Evolutionary conservation across 768 basidiomycete genomes (phyloP), one percentile per base, ranked within the genome.

Genomic region (Pleurotus platypus): DNA sequence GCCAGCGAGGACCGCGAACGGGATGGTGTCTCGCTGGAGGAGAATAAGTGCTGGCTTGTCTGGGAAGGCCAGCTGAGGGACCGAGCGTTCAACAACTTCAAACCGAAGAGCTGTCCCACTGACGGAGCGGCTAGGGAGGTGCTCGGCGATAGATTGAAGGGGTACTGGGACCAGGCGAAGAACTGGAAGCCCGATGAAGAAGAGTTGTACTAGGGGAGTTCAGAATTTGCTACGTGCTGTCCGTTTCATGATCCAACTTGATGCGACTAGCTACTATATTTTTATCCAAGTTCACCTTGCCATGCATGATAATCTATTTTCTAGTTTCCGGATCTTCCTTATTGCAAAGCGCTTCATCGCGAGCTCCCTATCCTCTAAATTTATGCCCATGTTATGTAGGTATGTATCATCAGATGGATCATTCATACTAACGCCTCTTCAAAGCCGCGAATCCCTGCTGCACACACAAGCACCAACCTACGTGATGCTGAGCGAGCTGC

Each of bases 101-200:
- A 85, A 67, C 87, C 89, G 35, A 87, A 83, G 75, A 85, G 79
- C 55, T 92, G 90, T 63, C 90, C 90, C 27, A 91, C 90, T 0
- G 97, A 99, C 69, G 73, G 80, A 20, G 79, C 86, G 38, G 96
- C 93, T 11, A 91, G 90, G 72, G 95, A 97, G 62, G 78, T 84
- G 49, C 77, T 98, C 24, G 95, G 95, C 1, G 80, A 83, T 58
- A 93, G 86, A 78, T 69, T 94, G 70, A 86, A 87, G 48, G 91
- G 92, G 0, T 90, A 94, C 68, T 98, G 95, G 95, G 96, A 98
- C 69, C 82, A 91, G 70, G 86, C 93, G 26, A 97, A 94, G 84
- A 89, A 90, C 65, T 92, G 87, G 84, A 90, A 84, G 68, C 80
- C 84, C 4, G 87, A 90, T 69, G 91, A 93, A 55, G 89, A 91